Base-by-base conservation (phyloP, 192 early-diverging fungal genomes). In the Coemansia sp. region DNA sequence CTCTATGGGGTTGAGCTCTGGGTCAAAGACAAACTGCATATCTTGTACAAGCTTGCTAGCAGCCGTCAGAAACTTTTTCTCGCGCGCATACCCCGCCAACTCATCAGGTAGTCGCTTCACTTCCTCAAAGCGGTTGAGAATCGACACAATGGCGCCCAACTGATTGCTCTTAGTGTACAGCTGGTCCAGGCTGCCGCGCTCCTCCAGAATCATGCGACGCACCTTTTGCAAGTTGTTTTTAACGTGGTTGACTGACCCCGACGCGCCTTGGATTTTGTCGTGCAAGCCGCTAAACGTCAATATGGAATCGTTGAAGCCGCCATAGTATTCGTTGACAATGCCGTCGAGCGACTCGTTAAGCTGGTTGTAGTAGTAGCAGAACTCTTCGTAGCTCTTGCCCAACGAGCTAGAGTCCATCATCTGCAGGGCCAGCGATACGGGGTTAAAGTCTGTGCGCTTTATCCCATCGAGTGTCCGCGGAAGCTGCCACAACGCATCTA, bases 291-390 rank as follows among this genome's bases (percentile, higher is more conserved):
- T 89, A 65, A 91, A 93, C 52, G 90, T 91, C 77, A 91, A 80
- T 69, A 93, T 93, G 7, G 92, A 92, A 46, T 89, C 88, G 64
- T 92, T 93, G 66, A 93, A 93, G 11, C 92, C 91, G 38, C 88
- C 87, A 63, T 93, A 92, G 72, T 91, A 92, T 61, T 92, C 92
- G 73, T 92, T 84, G 9, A 91, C 89, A 58, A 93, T 91, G 28
- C 81, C 84, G 53, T 90, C 84, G 50, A 93, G 81, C 35, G 91
- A 90, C 38, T 81, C 76, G 73, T 92, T 88, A 35, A 93, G 80
- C 50, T 84, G 82, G 23, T 72, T 64, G 16, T 87, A 81, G 30
- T 87, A 87, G 55, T 84, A 67, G 38, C 75, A 69, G 69, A 93
- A 93, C 67, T 86, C 86, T 19, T 87, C 84, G 71, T 89, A 89